Conservation (phyloP, 2,329 filamentous ascomycete species). For the Blastomyces percursus region DNA sequence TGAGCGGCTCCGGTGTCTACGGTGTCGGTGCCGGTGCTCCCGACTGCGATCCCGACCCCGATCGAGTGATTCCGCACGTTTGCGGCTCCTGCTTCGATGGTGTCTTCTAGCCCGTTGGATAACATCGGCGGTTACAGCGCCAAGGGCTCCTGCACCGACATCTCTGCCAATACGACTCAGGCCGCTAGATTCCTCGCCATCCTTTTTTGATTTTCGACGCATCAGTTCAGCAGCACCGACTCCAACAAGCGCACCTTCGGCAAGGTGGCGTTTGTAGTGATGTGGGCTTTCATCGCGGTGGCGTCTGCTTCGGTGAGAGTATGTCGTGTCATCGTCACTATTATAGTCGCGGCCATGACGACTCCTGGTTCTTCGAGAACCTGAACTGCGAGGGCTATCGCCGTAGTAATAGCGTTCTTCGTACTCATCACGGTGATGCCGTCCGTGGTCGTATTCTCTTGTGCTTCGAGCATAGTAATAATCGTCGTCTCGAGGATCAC, state of each 20-base stretch:
- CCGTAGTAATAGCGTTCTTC: constrained; percentile 36
- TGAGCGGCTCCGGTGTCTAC: constrained; percentile 28
- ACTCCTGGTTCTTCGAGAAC: constrained; percentile 40
- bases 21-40: constrained; percentile 23
- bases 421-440: constrained; percentile 27
- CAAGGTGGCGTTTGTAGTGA: constrained; percentile 47
- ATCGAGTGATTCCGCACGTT: constrained; percentile 32
- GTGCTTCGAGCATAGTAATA: constrained; percentile 52
- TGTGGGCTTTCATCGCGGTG: constrained; percentile 37
- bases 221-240: constrained; percentile 51
- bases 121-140: constrained; percentile 51
- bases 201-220: constrained; percentile 46
- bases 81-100: constrained; percentile 38
- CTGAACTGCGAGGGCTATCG: constrained; percentile 42
- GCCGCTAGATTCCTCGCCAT: constrained; percentile 45
- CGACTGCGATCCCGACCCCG: constrained; percentile 28
- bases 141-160: constrained; percentile 50
- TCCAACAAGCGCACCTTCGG: constrained; percentile 52
- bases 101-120: constrained; percentile 42
- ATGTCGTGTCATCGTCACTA: constrained; percentile 52
- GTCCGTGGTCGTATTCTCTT: constrained; percentile 43
- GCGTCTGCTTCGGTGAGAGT: constrained; percentile 42
- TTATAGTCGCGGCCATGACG: constrained; percentile 37
- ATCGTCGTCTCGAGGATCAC: constrained; percentile 44
- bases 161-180: constrained; percentile 40